These are phyloP conservation scores for Arctostaphylos glauca DNA, from an alignment of 148 eudicot genomes.

Conservation along the genomic window DNA sequence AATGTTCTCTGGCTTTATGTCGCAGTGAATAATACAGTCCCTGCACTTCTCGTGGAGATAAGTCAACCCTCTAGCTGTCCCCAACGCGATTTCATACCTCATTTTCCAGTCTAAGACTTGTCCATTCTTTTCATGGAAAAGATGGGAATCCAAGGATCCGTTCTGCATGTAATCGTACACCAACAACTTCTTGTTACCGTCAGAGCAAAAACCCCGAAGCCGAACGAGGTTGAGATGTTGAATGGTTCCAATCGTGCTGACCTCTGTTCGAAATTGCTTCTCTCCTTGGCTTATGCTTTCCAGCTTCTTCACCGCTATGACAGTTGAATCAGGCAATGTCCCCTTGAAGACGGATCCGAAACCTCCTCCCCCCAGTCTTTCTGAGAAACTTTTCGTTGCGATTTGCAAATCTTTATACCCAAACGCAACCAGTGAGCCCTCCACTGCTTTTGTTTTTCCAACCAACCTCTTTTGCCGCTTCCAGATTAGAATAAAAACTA, in stretches of 20 bases:
- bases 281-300: slow-evolving; percentile 58
- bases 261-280: slow-evolving; percentile 65
- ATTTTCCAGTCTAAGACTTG: no score
- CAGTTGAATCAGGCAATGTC: slow-evolving; percentile 46
- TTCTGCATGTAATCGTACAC: slow-evolving; percentile 68
- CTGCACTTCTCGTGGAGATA: no score
- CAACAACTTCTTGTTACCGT: slow-evolving; percentile 45
- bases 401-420: slow-evolving; percentile 46
- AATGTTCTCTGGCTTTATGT: no score
- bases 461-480: slow-evolving; percentile 9
- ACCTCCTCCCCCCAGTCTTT: slow-evolving; percentile 63
- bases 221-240: slow-evolving; percentile 66
- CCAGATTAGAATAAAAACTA: background rate
- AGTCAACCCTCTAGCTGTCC: no score
- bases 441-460: slow-evolving; percentile 26
- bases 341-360: slow-evolving; percentile 68
- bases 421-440: slow-evolving; percentile 52
- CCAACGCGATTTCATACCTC: no score
- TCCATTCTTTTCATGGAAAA: no score
- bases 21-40: no score
- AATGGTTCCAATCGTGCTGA: slow-evolving; percentile 64
- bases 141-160: no score
- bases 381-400: slow-evolving; percentile 55
- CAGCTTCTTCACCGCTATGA: slow-evolving; percentile 59
- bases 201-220: slow-evolving; percentile 64